Conservation (phyloP, 2,329 filamentous ascomycete genomes). For the Plenodomus biglobosus region DNA sequence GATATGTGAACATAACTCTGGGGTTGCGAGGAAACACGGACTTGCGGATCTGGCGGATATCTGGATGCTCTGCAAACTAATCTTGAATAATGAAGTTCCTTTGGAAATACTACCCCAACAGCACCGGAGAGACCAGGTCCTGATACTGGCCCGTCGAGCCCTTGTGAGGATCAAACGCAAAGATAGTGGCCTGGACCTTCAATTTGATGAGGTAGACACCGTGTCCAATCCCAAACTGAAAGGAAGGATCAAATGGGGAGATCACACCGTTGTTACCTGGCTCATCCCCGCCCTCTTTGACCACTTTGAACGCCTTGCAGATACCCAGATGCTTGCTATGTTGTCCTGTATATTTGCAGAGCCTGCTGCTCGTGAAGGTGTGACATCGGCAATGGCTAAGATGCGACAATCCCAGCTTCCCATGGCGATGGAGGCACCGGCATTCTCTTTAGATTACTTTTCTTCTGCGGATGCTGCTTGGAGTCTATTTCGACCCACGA, state of each 20-base stretch:
- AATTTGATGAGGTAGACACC: conserved; percentile 48
- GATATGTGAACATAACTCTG: conserved; percentile 82
- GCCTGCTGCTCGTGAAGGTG: conserved; percentile 47
- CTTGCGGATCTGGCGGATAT: conserved; percentile 73
- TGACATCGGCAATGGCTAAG: conserved; percentile 43
- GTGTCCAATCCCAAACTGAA: conserved; percentile 45
- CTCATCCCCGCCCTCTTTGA: conserved; percentile 60
- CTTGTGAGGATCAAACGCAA: conserved; percentile 55
- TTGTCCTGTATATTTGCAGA: conserved; percentile 61
- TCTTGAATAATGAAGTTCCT: conserved; percentile 76
- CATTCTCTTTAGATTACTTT: conserved; percentile 53
- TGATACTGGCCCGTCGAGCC: conserved; percentile 69
- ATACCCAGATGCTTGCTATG: conserved; percentile 68
- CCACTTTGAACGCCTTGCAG: conserved; percentile 62
- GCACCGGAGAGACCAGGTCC: conserved; percentile 60
- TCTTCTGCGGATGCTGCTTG: conserved; percentile 47
- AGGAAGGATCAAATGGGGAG: conserved; percentile 57
- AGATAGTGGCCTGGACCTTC: conserved; percentile 53
- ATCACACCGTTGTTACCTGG: conserved; percentile 60
- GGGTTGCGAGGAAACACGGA: conserved; percentile 71
- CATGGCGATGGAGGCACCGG: conserved; percentile 48
- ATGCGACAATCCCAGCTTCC: conserved; percentile 40
- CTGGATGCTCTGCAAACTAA: conserved; percentile 78
- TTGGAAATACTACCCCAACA: conserved; percentile 63
- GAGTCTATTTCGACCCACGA: conserved; percentile 47